Evolutionary conservation across 2,329 filamentous ascomycete genomes (phyloP).

Genomic region (Sporothrix globosa): DNA sequence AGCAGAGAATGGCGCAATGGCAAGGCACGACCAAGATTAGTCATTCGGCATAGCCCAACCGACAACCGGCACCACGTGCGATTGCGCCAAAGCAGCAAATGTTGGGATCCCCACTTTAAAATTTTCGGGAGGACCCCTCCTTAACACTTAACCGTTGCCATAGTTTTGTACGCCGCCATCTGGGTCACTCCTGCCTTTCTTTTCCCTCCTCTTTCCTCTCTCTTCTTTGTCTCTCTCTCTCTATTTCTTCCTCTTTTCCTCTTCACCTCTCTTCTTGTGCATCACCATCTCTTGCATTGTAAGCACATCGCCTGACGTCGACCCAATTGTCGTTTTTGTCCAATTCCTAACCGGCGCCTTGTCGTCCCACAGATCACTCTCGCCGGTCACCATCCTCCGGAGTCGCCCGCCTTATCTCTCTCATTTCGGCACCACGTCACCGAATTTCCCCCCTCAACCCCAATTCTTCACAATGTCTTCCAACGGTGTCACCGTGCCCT

Average conservation of each 20-base stretch:
- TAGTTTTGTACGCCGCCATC: slow-evolving; percentile 7
- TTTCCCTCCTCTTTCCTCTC: slow-evolving; percentile 7
- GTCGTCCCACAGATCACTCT: not conserved
- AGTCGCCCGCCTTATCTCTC: slow-evolving; percentile 14
- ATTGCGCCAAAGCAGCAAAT: slow-evolving; percentile 32
- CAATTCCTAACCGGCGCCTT: slow-evolving; percentile 3
- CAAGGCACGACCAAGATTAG: slow-evolving; percentile 9
- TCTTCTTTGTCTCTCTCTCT: not conserved
- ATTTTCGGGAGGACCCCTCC: slow-evolving; percentile 30
- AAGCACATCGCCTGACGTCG: not conserved
- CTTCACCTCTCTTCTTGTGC: not conserved
- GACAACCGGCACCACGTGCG: slow-evolving; percentile 32
- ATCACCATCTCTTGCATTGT: slow-evolving; percentile 13
- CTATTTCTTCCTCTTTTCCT: not conserved
- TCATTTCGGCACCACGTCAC: slow-evolving; percentile 17
- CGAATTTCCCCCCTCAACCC: not conserved
- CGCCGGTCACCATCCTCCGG: slow-evolving; percentile 5
- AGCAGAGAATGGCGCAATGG: not conserved
- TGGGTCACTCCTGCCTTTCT: slow-evolving; percentile 19
- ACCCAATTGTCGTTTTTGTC: not conserved
- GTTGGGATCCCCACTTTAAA: slow-evolving; percentile 25
- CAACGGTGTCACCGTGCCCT: slow-evolving; percentile 43
- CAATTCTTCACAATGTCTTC: slow-evolving; percentile 44
- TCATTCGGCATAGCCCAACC: slow-evolving; percentile 26
- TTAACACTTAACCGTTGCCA: slow-evolving; percentile 16